Evolutionary conservation across 1,284 basidiomycete genomes (phyloP).

Genomic region (Cutaneotrichosporon arboriforme): DNA sequence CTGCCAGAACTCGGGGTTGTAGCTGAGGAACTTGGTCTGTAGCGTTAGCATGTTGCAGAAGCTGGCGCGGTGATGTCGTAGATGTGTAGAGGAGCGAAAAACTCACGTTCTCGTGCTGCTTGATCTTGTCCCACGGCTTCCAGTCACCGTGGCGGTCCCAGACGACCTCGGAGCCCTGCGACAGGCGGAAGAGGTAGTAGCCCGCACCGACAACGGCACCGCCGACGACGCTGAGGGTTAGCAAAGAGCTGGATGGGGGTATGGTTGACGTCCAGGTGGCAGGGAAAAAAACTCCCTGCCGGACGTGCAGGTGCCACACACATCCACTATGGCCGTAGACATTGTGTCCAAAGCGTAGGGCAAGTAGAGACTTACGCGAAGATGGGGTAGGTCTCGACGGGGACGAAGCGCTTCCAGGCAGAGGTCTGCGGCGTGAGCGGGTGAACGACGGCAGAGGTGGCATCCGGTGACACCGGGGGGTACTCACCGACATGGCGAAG

Average conservation of each 20-base stretch:
- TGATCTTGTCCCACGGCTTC: slow-evolving; percentile 46
- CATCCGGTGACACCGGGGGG: no score
- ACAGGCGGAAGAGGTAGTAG: slow-evolving; percentile 41
- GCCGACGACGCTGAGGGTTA: slow-evolving; percentile 31
- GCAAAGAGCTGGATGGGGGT: background rate
- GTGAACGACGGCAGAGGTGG: background rate
- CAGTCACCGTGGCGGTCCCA: slow-evolving; percentile 45
- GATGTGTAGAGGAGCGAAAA: background rate
- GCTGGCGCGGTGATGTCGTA: background rate
- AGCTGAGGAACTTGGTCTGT: slow-evolving; percentile 37
- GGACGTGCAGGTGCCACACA: no score
- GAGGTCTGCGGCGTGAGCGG: no score
- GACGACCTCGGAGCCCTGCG: slow-evolving; percentile 44
- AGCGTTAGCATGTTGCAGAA: background rate
- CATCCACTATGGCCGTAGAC: background rate
- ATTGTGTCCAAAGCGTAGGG: background rate
- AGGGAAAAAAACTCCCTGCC: background rate
- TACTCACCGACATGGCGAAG: slow-evolving; percentile 1
- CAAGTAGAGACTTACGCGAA: slow-evolving; percentile 26
- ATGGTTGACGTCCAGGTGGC: background rate
- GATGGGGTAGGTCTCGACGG: slow-evolving; percentile 34
- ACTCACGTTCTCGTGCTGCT: slow-evolving; percentile 43
- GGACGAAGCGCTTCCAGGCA: background rate
- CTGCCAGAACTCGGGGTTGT: slow-evolving; percentile 39
- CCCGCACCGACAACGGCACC: slow-evolving; percentile 37